Evolutionary conservation across 352 stramenopile species (phyloP).

Genomic region (Phytophthora megakarya): DNA sequence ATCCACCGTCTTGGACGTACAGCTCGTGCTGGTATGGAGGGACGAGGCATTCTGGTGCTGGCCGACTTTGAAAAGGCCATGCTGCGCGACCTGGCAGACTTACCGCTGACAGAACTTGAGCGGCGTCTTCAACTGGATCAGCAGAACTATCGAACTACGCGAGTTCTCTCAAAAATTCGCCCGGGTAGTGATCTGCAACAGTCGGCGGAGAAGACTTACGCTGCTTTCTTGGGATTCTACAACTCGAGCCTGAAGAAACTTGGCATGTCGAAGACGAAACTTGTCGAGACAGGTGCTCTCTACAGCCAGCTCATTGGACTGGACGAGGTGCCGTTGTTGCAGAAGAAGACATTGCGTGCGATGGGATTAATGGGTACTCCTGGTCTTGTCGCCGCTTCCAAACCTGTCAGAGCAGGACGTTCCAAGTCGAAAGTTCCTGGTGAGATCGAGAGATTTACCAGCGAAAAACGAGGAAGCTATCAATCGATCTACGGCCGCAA

Average conservation of each 20-base stretch:
- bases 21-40: slow-evolving; percentile 87
- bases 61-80: slow-evolving; percentile 84
- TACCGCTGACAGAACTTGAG: slow-evolving; percentile 58
- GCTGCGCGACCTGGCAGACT: slow-evolving; percentile 70
- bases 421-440: slow-evolving; percentile 14
- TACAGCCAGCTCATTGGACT: slow-evolving; percentile 65
- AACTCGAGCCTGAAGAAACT: slow-evolving; percentile 77
- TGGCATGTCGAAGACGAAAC: slow-evolving; percentile 49
- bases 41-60: slow-evolving; percentile 82
- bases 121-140: slow-evolving; percentile 33
- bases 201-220: slow-evolving; percentile 88
- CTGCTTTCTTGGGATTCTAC: slow-evolving; percentile 96
- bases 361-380: slow-evolving; percentile 82
- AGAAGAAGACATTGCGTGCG: slow-evolving; percentile 83
- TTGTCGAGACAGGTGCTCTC: slow-evolving; percentile 81
- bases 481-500: slow-evolving; percentile 18
- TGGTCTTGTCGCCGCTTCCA: slow-evolving; percentile 50
- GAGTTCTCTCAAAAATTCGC: slow-evolving; percentile 43
- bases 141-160: slow-evolving; percentile 32
- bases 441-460: slow-evolving; percentile 24
- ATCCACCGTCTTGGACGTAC: slow-evolving; percentile 96
- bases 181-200: slow-evolving; percentile 58
- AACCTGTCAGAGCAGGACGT: slow-evolving; percentile 9
- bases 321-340: slow-evolving; percentile 66
- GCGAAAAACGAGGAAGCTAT: slow-evolving; percentile 16